These are phyloP conservation scores for Coemansia sp. DNA, from an alignment of 192 early-diverging fungal genomes.

Conservation along the genomic window DNA sequence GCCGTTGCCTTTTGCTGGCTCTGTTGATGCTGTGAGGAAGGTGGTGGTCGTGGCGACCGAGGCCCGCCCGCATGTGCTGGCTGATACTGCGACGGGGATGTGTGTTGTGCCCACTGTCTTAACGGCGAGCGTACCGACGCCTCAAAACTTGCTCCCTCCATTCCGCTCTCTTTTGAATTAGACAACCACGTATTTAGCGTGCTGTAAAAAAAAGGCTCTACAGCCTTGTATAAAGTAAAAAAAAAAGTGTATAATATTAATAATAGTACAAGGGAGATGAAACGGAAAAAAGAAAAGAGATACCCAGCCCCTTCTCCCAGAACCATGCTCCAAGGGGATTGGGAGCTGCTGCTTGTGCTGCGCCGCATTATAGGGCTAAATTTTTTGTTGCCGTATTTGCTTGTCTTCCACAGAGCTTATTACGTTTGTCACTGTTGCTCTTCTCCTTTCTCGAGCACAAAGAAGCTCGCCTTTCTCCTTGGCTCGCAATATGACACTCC, in stretches of 20 bases:
- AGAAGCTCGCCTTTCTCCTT: neutral
- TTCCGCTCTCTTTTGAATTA: slow-evolving; percentile 1
- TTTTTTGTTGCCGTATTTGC: neutral
- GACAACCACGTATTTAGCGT: neutral
- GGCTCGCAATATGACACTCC: neutral
- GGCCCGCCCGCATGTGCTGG: slow-evolving; percentile 4
- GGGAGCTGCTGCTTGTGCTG: slow-evolving; percentile 3
- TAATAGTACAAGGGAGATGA: neutral
- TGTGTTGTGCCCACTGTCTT: slow-evolving; percentile 14
- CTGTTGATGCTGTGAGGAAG: neutral
- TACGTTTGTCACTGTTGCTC: neutral
- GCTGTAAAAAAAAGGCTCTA: neutral
- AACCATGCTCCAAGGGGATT: neutral
- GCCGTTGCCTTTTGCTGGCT: slow-evolving; percentile 2
- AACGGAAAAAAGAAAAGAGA: neutral
- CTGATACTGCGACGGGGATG: slow-evolving; percentile 6
- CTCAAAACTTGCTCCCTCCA: slow-evolving; percentile 15
- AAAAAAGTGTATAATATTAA: neutral
- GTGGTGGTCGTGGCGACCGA: neutral
- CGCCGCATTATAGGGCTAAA: neutral
- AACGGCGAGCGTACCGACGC: neutral
- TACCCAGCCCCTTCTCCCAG: neutral
- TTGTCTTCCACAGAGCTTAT: neutral
- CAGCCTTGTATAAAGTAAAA: neutral
- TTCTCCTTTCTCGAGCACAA: slow-evolving; percentile 2